phyloP scores from a whole-genome alignment of 192 early-diverging fungal genomes.

The Linnemannia schmuckeri region DNA sequence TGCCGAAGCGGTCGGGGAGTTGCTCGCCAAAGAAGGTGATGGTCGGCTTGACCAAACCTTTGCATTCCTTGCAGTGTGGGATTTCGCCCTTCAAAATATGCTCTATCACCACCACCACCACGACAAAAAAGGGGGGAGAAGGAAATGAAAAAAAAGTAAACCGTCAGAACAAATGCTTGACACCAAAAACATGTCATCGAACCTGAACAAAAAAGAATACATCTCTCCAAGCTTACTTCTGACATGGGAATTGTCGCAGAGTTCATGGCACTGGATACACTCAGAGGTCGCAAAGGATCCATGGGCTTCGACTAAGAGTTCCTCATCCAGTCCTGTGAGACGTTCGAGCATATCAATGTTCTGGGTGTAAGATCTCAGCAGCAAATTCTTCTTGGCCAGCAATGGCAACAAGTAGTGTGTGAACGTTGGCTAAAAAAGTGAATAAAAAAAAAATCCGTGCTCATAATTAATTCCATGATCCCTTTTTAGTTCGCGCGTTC shows the following conservation, averaged over 20 bases:
- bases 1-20: constrained; percentile 84
- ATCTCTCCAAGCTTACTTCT: constrained; percentile 19
- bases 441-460: background rate
- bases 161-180: background rate
- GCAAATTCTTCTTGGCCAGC: constrained; percentile 74
- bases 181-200: too few relatives aligned
- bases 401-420: constrained; percentile 91
- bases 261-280: constrained; percentile 75
- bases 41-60: constrained; percentile 87
- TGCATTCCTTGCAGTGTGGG: constrained; percentile 79
- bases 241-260: constrained; percentile 43
- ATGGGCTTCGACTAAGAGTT: constrained; percentile 91
- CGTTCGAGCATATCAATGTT: constrained; percentile 98
- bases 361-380: constrained; percentile 92
- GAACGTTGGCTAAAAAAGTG: constrained; percentile 72
- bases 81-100: constrained; percentile 69
- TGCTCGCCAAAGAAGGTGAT: constrained; percentile 97
- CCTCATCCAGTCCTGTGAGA: constrained; percentile 76
- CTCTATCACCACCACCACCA: constrained; percentile 58
- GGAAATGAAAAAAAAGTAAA: background rate
- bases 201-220: background rate
- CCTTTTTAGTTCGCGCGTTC: background rate
- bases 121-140: background rate
- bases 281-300: constrained; percentile 89
- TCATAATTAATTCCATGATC: background rate